Evolutionary conservation across 163 green algal genomes (phyloP).

Genomic region (Botryococcus braunii): DNA sequence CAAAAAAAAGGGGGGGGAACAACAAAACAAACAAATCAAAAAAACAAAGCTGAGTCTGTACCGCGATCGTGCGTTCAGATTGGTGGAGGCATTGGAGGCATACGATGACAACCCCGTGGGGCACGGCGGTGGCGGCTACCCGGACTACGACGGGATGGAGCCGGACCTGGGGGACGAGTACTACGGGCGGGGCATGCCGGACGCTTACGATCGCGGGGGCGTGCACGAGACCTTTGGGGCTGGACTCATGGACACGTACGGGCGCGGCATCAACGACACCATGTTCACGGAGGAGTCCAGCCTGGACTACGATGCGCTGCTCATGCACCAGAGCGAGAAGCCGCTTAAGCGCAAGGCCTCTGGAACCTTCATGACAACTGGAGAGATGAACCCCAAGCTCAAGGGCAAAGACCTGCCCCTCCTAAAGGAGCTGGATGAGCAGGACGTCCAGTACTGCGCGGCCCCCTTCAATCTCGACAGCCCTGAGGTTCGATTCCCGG

Average conservation of each 20-base stretch:
- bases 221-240: constrained; percentile 9
- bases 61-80: constrained; percentile 8
- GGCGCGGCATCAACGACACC: too few relatives aligned
- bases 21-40: too few relatives aligned
- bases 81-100: constrained; percentile 18
- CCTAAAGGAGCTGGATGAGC: background rate
- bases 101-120: constrained; percentile 5
- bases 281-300: too few relatives aligned
- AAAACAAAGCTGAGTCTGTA: too few relatives aligned
- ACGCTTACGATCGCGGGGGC: background rate
- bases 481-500: background rate
- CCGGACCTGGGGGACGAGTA: background rate
- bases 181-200: background rate
- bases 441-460: background rate
- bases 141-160: constrained; percentile 3
- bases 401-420: constrained; percentile 10
- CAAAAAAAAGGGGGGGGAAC: too few relatives aligned
- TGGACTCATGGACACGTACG: too few relatives aligned
- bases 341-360: background rate
- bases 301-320: background rate
- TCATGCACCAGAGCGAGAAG: background rate
- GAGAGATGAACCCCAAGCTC: constrained; percentile 16
- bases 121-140: constrained; percentile 3
- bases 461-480: constrained; percentile 6
- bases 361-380: background rate